phyloP scores from a whole-genome alignment of 2,329 filamentous ascomycete species.

The Ophiostoma australiae region DNA sequence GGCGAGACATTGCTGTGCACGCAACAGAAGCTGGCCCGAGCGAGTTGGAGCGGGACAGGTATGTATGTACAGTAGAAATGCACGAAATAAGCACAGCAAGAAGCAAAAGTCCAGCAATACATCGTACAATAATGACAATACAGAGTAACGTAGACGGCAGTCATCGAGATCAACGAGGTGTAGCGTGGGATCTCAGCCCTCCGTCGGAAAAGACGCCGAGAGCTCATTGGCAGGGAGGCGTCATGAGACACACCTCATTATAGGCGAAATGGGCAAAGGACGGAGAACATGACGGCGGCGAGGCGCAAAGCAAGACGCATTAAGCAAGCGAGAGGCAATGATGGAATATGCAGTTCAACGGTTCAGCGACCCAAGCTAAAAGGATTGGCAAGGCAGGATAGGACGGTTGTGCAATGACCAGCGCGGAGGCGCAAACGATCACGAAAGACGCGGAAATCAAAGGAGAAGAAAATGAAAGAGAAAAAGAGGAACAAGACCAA shows the following conservation, averaged over 20 bases:
- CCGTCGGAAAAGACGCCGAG: not conserved
- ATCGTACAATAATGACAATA: not conserved
- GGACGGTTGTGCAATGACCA: not conserved
- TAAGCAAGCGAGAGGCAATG: not conserved
- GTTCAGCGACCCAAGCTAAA: not conserved
- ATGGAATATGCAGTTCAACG: not conserved
- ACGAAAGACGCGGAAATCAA: not conserved
- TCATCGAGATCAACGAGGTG: constrained; percentile 7
- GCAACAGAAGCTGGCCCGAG: constrained; percentile 2
- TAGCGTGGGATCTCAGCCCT: constrained; percentile 12
- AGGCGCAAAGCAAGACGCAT: not conserved
- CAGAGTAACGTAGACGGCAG: not conserved
- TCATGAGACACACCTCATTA: constrained; percentile 1
- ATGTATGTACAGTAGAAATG: no score
- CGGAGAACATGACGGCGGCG: not conserved
- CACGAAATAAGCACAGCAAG: not conserved
- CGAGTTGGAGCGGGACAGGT: not conserved
- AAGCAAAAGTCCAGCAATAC: not conserved
- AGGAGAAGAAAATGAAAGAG: not conserved
- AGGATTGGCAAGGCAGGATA: not conserved
- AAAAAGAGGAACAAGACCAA: not conserved
- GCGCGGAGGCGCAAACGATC: not conserved
- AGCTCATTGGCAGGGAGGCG: constrained; percentile 7
- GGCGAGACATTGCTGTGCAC: not conserved
- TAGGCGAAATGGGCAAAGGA: not conserved